These are phyloP conservation scores for Pyracantha coccinea DNA, from an alignment of 331 rosid genomes.

Conservation along the genomic window DNA sequence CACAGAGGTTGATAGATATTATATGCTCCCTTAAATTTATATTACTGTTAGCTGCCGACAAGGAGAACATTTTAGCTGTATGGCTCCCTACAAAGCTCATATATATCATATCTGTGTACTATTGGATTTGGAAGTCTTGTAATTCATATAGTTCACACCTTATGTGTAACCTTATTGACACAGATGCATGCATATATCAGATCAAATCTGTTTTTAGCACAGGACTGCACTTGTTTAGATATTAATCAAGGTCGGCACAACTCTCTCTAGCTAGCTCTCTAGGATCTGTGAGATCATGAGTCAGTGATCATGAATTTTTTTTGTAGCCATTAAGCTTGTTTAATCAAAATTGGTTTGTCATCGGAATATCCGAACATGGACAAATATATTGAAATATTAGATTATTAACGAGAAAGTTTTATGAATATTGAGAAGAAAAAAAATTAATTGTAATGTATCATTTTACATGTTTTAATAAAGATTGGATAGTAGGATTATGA, in stretches of 20 bases:
- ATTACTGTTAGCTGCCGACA: not conserved
- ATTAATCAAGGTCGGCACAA: not conserved
- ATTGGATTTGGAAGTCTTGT: not conserved
- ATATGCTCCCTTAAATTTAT: not conserved
- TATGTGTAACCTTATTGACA: not conserved
- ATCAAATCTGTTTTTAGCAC: not conserved
- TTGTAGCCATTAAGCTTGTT: not conserved
- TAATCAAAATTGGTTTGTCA: not conserved
- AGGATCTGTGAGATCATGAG: not conserved
- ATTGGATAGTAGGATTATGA: no score
- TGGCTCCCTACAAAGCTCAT: not conserved
- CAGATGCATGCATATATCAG: not conserved
- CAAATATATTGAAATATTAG: not conserved
- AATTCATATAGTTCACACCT: not conserved
- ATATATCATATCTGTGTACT: not conserved
- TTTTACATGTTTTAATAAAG: no score
- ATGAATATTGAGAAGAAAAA: not conserved
- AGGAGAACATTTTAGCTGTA: not conserved
- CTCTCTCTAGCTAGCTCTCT: not conserved
- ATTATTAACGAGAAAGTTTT: no score
- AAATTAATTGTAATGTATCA: no score
- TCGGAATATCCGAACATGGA: not conserved
- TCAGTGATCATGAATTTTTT: not conserved
- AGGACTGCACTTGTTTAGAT: not conserved
- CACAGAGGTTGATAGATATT: not conserved